A percentile compares a stretch with the other conserved stretches of the same genome.
phyloP scores from a whole-genome alignment of 345 rosid genomes.

The Eucalyptus cladocalyx region DNA sequence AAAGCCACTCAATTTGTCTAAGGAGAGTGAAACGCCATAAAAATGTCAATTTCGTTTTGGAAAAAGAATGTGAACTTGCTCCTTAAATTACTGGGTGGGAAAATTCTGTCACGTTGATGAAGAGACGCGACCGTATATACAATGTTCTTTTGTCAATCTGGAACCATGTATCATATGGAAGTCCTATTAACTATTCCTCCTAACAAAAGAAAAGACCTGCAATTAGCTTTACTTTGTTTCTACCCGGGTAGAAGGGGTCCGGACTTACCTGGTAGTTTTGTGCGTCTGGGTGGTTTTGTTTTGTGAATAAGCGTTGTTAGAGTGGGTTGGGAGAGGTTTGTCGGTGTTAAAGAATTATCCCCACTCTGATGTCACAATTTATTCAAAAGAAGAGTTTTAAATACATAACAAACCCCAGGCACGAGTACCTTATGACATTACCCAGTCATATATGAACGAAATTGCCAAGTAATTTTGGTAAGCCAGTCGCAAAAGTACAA shows the following conservation, averaged over 20 bases:
- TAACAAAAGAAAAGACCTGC: rapidly evolving
- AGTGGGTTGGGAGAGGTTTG: background rate
- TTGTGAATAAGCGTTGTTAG: background rate
- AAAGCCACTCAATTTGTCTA: no score
- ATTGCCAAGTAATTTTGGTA: background rate
- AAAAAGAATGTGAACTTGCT: no score
- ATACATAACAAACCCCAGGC: background rate
- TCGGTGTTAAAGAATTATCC: background rate
- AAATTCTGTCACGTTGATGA: no score
- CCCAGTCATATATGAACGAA: background rate
- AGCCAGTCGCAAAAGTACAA: rapidly evolving
- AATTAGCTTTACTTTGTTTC: background rate
- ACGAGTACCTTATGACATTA: background rate
- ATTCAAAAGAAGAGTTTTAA: background rate
- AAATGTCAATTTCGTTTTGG: no score
- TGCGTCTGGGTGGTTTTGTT: background rate
- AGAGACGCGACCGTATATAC: background rate
- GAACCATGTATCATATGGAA: background rate
- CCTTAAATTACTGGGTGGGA: no score
- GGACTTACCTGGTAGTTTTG: background rate
- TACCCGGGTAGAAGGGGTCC: rapidly evolving
- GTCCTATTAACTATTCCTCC: background rate
- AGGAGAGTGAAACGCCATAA: no score
- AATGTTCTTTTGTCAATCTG: background rate
- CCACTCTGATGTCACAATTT: background rate